phyloP scores from a whole-genome alignment of 805 yeast species.

The Saccharomycopsis synnaedendra region DNA sequence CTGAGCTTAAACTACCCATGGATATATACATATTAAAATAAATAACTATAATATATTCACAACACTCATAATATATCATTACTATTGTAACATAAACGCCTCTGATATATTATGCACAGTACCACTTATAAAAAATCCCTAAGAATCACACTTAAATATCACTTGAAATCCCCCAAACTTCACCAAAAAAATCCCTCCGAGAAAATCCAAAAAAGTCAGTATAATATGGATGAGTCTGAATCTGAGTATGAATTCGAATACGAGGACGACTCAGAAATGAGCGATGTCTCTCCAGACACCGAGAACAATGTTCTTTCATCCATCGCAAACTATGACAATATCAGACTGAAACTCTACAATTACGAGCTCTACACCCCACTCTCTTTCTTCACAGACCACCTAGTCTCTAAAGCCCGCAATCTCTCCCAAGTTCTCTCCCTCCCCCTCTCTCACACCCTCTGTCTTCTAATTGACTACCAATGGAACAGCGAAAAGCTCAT shows the following conservation, averaged over 20 bases:
- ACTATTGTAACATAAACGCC: neutral
- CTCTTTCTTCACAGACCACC: constrained; percentile 18
- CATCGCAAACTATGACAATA: constrained; percentile 8
- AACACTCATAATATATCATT: too few species aligned
- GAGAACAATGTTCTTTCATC: neutral
- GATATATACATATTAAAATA: too few species aligned
- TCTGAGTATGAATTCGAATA: constrained; percentile 16
- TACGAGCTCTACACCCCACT: constrained; percentile 20
- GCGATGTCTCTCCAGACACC: neutral
- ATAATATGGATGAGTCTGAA: constrained; percentile 18
- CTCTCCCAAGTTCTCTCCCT: constrained; percentile 28
- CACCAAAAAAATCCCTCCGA: too few species aligned
- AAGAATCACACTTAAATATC: too few species aligned
- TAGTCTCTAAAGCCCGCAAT: constrained; percentile 23
- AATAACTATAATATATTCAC: too few species aligned
- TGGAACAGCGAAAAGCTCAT: constrained; percentile 52
- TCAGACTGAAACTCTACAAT: constrained; percentile 19
- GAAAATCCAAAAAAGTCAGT: too few species aligned
- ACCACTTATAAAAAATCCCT: too few species aligned
- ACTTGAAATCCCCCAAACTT: too few species aligned
- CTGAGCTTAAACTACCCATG: too few species aligned
- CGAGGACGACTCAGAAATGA: constrained; percentile 2
- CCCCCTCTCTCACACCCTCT: constrained; percentile 28
- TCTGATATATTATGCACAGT: neutral
- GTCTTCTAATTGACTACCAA: constrained; percentile 34